These are phyloP conservation scores for Megacollybia marginata DNA, from an alignment of 768 basidiomycete species.

Conservation along the genomic window DNA sequence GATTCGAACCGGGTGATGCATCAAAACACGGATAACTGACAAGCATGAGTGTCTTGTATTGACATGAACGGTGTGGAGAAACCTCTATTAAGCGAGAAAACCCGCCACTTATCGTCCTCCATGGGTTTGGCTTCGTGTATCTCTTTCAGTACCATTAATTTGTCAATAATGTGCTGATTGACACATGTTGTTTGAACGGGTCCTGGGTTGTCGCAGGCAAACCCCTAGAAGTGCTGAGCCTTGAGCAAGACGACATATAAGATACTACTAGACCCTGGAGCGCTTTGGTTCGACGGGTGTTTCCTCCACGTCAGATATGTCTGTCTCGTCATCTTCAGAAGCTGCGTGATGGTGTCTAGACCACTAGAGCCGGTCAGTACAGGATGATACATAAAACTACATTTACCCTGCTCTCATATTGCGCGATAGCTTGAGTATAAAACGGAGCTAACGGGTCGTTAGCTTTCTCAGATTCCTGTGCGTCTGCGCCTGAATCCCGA, in stretches of 20 bases:
- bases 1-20: constrained; percentile 51
- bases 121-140: constrained; percentile 56
- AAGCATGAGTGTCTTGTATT: neutral
- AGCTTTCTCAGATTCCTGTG: neutral
- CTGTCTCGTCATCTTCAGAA: constrained; percentile 24
- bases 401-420: constrained; percentile 36
- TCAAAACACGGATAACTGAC: constrained; percentile 48
- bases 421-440: constrained; percentile 49
- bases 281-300: constrained; percentile 11
- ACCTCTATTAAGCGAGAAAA: constrained; percentile 62
- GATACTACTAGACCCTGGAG: constrained; percentile 6
- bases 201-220: constrained; percentile 48
- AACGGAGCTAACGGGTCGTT: constrained; percentile 50
- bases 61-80: neutral
- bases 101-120: constrained; percentile 64
- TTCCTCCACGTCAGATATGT: constrained; percentile 15
- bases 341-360: neutral
- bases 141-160: constrained; percentile 59
- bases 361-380: neutral
- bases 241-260: neutral
- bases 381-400: neutral
- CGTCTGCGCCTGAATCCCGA: neutral
- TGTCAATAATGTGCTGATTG: constrained; percentile 72
- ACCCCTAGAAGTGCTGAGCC: constrained; percentile 36
- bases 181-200: constrained; percentile 27